Evolutionary conservation across 805 yeast genomes (phyloP).

Genomic region (Clavispora carvajalis): DNA sequence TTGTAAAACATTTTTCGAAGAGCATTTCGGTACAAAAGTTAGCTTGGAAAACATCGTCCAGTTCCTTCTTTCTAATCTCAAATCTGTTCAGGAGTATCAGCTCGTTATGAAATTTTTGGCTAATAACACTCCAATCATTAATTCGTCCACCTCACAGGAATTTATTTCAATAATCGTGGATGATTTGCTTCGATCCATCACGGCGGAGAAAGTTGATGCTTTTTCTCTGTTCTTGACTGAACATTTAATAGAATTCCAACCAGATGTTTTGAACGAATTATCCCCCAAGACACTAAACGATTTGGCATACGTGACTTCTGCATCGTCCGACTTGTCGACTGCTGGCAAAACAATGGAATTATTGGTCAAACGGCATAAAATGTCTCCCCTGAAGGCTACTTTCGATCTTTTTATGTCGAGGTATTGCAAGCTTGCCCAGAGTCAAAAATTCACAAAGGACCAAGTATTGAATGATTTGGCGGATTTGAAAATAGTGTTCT

Average conservation of each 20-base stretch:
- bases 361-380: slow-evolving; percentile 7
- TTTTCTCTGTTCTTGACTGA: slow-evolving; percentile 6
- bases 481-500: slow-evolving; percentile 24
- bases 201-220: slow-evolving; percentile 9
- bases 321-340: slow-evolving; percentile 12
- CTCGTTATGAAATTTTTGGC: slow-evolving; percentile 10
- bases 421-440: slow-evolving; percentile 9
- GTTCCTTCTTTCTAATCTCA: slow-evolving; percentile 13
- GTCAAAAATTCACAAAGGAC: slow-evolving; percentile 5
- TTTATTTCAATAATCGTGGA: slow-evolving; percentile 11
- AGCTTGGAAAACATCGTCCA: slow-evolving; percentile 9
- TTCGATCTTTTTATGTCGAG: slow-evolving; percentile 16
- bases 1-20: background rate
- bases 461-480: slow-evolving; percentile 18
- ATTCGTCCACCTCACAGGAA: slow-evolving; percentile 9
- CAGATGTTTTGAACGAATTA: slow-evolving; percentile 12
- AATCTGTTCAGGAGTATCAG: slow-evolving; percentile 8
- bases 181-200: slow-evolving; percentile 9
- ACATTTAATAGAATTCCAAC: slow-evolving; percentile 9
- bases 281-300: slow-evolving; percentile 19
- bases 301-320: slow-evolving; percentile 18
- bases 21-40: background rate
- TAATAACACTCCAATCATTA: slow-evolving; percentile 7
- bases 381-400: slow-evolving; percentile 21
- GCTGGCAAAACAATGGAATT: slow-evolving; percentile 9